phyloP scores from a whole-genome alignment of 495 filamentous ascomycete genomes.

The Penicilliopsis zonata region DNA sequence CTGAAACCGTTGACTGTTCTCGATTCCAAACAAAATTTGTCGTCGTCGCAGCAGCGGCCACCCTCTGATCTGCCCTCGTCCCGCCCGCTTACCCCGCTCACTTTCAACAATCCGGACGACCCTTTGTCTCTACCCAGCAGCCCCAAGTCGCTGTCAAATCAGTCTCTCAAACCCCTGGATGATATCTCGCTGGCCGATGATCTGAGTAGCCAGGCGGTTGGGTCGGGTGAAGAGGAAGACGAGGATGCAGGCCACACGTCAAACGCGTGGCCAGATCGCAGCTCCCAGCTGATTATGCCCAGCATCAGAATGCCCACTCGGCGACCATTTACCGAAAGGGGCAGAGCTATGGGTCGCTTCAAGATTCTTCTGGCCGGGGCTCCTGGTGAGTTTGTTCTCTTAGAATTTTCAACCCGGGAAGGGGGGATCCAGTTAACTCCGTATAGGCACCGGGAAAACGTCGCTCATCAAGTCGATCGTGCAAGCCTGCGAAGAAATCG shows the following conservation, averaged over 20 bases:
- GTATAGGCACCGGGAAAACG: slow-evolving; percentile 62
- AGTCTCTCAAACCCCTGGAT: slow-evolving; percentile 36
- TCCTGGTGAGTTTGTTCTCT: slow-evolving; percentile 44
- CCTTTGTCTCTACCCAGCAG: slow-evolving; percentile 38
- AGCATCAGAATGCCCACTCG: slow-evolving; percentile 91
- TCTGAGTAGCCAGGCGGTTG: slow-evolving; percentile 33
- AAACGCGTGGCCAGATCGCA: slow-evolving; percentile 28
- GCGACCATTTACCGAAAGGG: slow-evolving; percentile 79
- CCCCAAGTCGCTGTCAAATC: slow-evolving; percentile 38
- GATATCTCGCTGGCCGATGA: slow-evolving; percentile 40
- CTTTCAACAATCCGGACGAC: slow-evolving; percentile 26
- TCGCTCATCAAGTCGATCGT: slow-evolving; percentile 88
- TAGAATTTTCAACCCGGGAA: background rate
- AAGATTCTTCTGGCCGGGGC: slow-evolving; percentile 83
- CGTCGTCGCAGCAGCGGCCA: slow-evolving; percentile 12
- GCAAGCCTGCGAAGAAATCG: slow-evolving; percentile 90
- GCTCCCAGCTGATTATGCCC: slow-evolving; percentile 93
- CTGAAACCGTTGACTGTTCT: slow-evolving; percentile 17
- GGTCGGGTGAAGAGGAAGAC: slow-evolving; percentile 36
- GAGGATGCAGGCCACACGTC: slow-evolving; percentile 17
- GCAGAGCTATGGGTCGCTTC: slow-evolving; percentile 71
- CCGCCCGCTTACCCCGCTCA: slow-evolving; percentile 35
- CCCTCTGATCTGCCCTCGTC: slow-evolving; percentile 17
- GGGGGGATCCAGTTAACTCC: background rate
- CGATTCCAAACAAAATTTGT: slow-evolving; percentile 10